phyloP scores from a whole-genome alignment of 2,329 filamentous ascomycete species.

The Cercospora janseana region DNA sequence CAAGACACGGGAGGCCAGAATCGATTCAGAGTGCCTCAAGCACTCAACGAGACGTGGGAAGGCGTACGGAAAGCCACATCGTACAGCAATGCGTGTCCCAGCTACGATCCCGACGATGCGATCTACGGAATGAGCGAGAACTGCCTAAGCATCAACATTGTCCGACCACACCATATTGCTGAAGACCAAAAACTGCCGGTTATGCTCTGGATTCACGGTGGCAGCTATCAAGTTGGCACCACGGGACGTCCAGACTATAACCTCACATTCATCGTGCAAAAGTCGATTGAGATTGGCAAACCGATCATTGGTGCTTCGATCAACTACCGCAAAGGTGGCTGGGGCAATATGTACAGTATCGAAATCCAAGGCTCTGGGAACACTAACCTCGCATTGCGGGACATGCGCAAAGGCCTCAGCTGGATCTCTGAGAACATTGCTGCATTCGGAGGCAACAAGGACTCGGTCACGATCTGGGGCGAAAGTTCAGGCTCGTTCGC shows the following conservation, averaged over 20 bases:
- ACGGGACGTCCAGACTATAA: slow-evolving; percentile 51
- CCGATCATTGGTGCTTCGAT: slow-evolving; percentile 60
- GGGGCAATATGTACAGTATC: slow-evolving; percentile 65
- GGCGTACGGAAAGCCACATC: slow-evolving; percentile 17
- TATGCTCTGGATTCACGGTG: slow-evolving; percentile 57
- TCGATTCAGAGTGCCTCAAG: slow-evolving; percentile 35
- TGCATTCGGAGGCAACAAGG: slow-evolving; percentile 22
- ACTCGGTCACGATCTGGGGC: slow-evolving; percentile 23
- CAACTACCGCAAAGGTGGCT: slow-evolving; percentile 63
- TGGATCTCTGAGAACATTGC: slow-evolving; percentile 47
- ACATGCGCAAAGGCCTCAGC: slow-evolving; percentile 46
- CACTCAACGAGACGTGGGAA: slow-evolving; percentile 23
- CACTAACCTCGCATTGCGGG: slow-evolving; percentile 47
- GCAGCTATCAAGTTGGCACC: slow-evolving; percentile 25
- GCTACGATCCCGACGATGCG: slow-evolving; percentile 15
- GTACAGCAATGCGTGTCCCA: slow-evolving; percentile 26
- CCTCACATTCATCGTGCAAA: slow-evolving; percentile 58
- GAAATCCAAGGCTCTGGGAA: slow-evolving; percentile 56
- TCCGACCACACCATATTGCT: slow-evolving; percentile 52
- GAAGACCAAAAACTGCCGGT: slow-evolving; percentile 51
- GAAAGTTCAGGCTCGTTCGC: slow-evolving; percentile 43
- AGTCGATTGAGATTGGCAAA: slow-evolving; percentile 41
- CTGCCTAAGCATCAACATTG: slow-evolving; percentile 62
- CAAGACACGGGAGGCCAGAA: slow-evolving; percentile 37
- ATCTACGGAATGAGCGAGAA: slow-evolving; percentile 44